Conservation (phyloP, 352 stramenopile genomes). For the Achlya hypogyna region DNA sequence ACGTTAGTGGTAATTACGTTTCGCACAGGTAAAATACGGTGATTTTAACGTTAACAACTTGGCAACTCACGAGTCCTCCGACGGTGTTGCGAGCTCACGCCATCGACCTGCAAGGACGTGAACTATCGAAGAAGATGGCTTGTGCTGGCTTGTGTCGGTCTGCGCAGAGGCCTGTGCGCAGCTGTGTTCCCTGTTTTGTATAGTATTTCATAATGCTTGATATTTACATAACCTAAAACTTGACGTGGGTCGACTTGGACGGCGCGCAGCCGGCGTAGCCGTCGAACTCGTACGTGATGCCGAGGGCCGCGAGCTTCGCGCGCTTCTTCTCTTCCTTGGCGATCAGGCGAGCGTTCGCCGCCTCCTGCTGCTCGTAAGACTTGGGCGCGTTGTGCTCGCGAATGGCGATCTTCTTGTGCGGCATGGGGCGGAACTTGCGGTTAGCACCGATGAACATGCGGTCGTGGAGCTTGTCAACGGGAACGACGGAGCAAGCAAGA, state of each 20-base stretch:
- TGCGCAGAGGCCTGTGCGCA: too few species aligned
- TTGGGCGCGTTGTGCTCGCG: conserved; percentile 73
- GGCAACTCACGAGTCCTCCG: too few species aligned
- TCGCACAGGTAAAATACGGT: too few species aligned
- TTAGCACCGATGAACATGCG: conserved; percentile 81
- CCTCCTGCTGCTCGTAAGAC: conserved; percentile 60
- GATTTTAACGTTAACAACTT: too few species aligned
- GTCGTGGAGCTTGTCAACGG: conserved; percentile 77
- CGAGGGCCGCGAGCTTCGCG: conserved; percentile 55
- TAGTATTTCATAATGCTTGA: conserved; percentile 18
- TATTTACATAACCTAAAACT: conserved; percentile 32
- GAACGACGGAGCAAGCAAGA: conserved; percentile 89
- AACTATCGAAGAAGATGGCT: too few species aligned
- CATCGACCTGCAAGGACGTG: too few species aligned
- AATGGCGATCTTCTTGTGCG: conserved; percentile 55
- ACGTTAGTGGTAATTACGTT: too few species aligned
- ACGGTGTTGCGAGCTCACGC: too few species aligned
- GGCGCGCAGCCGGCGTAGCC: conserved; percentile 58
- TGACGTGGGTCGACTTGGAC: conserved; percentile 68
- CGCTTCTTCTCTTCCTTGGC: conserved; percentile 72
- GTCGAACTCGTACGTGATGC: conserved; percentile 81
- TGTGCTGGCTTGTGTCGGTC: too few species aligned
- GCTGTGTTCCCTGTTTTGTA: too few species aligned
- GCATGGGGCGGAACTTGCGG: conserved; percentile 70
- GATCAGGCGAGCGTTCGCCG: conserved; percentile 63